Conservation (phyloP, 768 basidiomycete species). For the Kondoa subrosea region DNA sequence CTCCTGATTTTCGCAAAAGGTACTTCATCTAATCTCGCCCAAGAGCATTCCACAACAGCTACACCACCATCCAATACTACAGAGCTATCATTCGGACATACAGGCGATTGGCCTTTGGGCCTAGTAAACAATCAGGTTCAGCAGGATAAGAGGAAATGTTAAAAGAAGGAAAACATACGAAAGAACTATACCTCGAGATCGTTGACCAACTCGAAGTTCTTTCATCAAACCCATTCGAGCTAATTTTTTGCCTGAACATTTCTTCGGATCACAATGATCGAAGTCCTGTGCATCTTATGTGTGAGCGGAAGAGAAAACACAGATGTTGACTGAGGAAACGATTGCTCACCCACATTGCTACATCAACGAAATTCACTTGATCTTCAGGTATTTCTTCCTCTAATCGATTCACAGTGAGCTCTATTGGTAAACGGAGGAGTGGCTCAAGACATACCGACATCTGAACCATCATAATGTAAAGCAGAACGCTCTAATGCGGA, state of each 20-base stretch:
- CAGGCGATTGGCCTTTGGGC: slow-evolving; percentile 60
- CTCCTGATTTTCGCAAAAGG: slow-evolving; percentile 86
- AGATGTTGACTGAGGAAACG: neutral
- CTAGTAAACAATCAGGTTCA: slow-evolving; percentile 35
- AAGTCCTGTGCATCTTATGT: too few species aligned
- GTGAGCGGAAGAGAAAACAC: slow-evolving; percentile 1
- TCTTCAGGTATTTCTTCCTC: slow-evolving; percentile 7
- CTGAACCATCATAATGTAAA: neutral
- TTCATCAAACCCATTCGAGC: slow-evolving; percentile 66
- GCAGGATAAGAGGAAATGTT: neutral
- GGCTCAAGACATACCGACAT: neutral
- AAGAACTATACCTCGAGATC: slow-evolving; percentile 81
- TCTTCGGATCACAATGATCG: slow-evolving; percentile 84
- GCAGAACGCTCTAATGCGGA: too few species aligned
- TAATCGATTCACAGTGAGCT: neutral
- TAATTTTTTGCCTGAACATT: slow-evolving; percentile 78
- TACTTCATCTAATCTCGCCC: slow-evolving; percentile 87
- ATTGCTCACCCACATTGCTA: slow-evolving; percentile 84
- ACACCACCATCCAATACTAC: slow-evolving; percentile 57
- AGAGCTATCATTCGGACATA: slow-evolving; percentile 70
- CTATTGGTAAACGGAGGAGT: neutral
- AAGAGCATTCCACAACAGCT: slow-evolving; percentile 97
- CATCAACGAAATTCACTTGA: slow-evolving; percentile 40
- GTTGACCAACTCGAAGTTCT: slow-evolving; percentile 62
- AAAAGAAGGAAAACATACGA: slow-evolving; percentile 46